Evolutionary conservation across 2,329 filamentous ascomycete genomes (phyloP).

Genomic region (Colletotrichum cordylinicola): DNA sequence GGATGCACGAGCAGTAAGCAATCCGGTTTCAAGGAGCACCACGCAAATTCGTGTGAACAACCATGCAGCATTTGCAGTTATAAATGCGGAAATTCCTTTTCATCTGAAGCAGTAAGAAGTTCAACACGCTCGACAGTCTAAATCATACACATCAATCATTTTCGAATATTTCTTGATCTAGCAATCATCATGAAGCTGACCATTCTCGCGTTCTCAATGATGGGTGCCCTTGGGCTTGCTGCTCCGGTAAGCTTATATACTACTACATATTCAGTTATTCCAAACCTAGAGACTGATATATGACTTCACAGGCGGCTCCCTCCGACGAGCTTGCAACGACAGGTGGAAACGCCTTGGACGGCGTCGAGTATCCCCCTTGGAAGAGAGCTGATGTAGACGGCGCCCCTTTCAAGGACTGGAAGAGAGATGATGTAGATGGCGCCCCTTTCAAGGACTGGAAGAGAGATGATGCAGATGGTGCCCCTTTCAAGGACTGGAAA

Average conservation of each 20-base stretch:
- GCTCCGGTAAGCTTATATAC: background rate
- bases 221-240: background rate
- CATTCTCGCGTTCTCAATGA: background rate
- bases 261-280: background rate
- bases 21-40: background rate
- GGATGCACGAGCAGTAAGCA: too few relatives aligned
- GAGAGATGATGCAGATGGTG: background rate
- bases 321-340: background rate
- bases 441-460: background rate
- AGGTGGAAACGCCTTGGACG: background rate
- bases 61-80: background rate
- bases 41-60: rapidly evolving
- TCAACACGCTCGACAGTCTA: background rate
- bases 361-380: background rate
- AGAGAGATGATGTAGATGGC: background rate
- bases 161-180: background rate
- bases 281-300: background rate
- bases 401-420: background rate
- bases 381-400: background rate
- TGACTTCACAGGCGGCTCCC: background rate
- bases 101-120: background rate
- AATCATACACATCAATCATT: background rate
- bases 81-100: background rate
- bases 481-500: background rate
- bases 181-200: background rate